Conservation (phyloP, 345 rosid species). For the Euphorbia lathyris region DNA sequence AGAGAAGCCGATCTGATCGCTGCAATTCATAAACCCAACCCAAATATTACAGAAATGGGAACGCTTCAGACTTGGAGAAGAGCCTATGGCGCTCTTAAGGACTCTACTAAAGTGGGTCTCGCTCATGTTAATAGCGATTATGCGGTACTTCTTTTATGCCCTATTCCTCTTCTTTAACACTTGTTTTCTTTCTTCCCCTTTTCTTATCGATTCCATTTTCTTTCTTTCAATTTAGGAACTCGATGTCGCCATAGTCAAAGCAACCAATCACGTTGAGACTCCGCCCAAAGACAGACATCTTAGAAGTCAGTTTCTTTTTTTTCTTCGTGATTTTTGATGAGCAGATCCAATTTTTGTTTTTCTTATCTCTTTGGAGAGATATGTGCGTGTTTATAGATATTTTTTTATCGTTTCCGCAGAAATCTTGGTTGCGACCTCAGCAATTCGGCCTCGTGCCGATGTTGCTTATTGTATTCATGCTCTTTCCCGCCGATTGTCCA, state of each 20-base stretch:
- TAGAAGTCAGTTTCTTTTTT: conserved; percentile 50
- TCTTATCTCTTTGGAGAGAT: no score
- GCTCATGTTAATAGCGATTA: conserved; percentile 98
- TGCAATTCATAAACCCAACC: not conserved
- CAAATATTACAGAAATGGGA: conserved; percentile 45
- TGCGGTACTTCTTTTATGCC: conserved; percentile 47
- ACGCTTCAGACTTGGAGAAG: conserved; percentile 95
- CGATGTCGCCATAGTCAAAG: conserved; percentile 97
- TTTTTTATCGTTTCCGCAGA: conserved; percentile 38
- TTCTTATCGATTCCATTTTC: conserved; percentile 23
- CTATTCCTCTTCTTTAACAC: not conserved
- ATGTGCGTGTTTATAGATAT: not conserved
- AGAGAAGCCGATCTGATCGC: conserved; percentile 3
- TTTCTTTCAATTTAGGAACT: conserved; percentile 54
- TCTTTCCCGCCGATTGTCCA: conserved; percentile 72
- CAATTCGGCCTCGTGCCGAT: conserved; percentile 84
- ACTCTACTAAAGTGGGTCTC: conserved; percentile 97
- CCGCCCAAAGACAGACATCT: conserved; percentile 97
- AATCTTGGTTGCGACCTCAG: conserved; percentile 65
- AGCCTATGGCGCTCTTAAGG: conserved; percentile 96
- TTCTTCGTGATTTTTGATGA: not conserved
- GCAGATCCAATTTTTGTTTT: conserved; percentile 25
- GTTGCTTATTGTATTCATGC: conserved; percentile 88
- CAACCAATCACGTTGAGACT: conserved; percentile 95
- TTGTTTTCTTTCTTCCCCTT: not conserved